Percentiles rank a stretch among this genome's conserved stretches.
Evolutionary conservation across 148 eudicot genomes (phyloP).

Genomic region (Amaranthus palmeri): DNA sequence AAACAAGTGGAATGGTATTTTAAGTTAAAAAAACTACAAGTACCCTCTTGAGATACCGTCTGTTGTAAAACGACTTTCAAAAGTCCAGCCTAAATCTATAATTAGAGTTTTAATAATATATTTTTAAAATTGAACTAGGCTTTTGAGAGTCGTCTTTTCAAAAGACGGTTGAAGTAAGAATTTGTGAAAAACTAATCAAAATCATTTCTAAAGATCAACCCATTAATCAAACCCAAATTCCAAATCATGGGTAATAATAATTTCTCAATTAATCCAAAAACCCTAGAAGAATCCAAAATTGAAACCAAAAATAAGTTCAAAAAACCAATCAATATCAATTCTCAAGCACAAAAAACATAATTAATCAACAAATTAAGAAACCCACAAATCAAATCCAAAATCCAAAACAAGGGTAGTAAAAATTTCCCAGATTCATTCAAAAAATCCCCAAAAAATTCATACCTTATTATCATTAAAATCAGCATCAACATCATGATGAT

Average conservation of each 20-base stretch:
- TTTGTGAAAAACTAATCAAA: not conserved
- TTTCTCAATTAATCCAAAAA: not conserved
- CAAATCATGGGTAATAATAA: not conserved
- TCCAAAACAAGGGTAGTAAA: constrained; percentile 20
- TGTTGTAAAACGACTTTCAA: too few relatives aligned
- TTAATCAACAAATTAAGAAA: constrained; percentile 19
- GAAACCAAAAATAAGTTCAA: not conserved
- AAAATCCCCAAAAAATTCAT: not conserved
- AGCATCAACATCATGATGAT: constrained; percentile 1
- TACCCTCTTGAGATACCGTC: too few relatives aligned
- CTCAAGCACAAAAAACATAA: not conserved
- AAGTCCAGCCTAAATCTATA: too few relatives aligned
- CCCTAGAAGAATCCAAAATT: too few relatives aligned
- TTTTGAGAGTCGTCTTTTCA: too few relatives aligned
- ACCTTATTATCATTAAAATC: constrained; percentile 14
- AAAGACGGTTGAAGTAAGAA: too few relatives aligned
- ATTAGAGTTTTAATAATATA: too few relatives aligned
- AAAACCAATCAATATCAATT: not conserved
- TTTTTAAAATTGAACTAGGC: too few relatives aligned
- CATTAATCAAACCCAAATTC: not conserved
- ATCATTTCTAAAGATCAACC: not conserved
- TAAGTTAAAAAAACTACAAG: too few relatives aligned
- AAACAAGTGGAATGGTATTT: too few relatives aligned
- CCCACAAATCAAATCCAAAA: constrained; percentile 24
- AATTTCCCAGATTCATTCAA: constrained; percentile 1